Evolutionary conservation across 2,329 filamentous ascomycete genomes (phyloP), one percentile per base, ranked within the genome.

Genomic region (Cordyceps pruinosa): DNA sequence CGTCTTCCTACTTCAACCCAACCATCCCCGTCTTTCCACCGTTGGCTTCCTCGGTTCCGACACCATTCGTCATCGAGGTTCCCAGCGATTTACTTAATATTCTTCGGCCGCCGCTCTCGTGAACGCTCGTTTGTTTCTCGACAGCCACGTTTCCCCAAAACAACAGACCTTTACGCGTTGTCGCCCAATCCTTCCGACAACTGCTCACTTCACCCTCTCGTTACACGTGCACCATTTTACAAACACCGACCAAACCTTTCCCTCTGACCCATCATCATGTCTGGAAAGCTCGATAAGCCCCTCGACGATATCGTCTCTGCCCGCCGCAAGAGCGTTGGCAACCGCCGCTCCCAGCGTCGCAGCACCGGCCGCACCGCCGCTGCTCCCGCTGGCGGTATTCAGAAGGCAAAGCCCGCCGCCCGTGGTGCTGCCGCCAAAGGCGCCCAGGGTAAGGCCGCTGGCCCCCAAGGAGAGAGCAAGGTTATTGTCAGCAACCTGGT

Each of bases 401-500:
- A 89, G 75, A 97, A 96, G 82, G 84, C 78, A 65, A 79, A 82
- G 59, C 88, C 80, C 68, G 73, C 80, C 68, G 73, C 79, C 58
- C 88, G 87, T 67, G 78, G 78, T 62, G 74, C 77, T 60, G 75
- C 77, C 47, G 77, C 79, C 65, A 85, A 86, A 75, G 76, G 82
- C 60, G 77, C 80, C 42, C 84, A 89, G 61, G 82, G 83, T 66
- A 88, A 86, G 70, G 82, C 83, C 59, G 74, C 82, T 58, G 75
- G 79, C 63, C 73, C 76, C 60, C 77, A 78, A 67, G 85, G 84
- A 69, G 90, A 95, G 66, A 95, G 90, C 82, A 97, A 97, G 79
- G 93, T 97, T 77, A 89, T 96, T 75, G 93, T 99, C 77, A 96
- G 90, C 87, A 95, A 95, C 80, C 83, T 99, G 82, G 92, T 97